phyloP scores from a whole-genome alignment of 208 protist species.

The Balamuthia mandrillaris region DNA sequence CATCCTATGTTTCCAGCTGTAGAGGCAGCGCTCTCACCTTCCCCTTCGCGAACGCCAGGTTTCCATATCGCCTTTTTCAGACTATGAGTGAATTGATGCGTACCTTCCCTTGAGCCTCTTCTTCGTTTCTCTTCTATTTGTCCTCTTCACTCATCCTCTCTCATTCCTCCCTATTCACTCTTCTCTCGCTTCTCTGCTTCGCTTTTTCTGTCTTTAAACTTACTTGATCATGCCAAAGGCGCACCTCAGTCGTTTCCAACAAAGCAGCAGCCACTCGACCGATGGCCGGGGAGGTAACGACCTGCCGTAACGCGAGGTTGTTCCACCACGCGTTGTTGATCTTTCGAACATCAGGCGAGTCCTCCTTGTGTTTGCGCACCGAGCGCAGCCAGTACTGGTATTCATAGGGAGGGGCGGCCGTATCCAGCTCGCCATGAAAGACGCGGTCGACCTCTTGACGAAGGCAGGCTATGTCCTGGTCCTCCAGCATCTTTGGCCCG shows the following conservation, averaged over 20 bases:
- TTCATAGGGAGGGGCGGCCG: neutral
- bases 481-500: neutral
- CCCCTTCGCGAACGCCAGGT: neutral
- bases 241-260: neutral
- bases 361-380: neutral
- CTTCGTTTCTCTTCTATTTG: too few species aligned
- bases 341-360: neutral
- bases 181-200: too few species aligned
- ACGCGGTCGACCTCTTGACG: neutral
- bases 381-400: neutral
- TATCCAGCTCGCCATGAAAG: neutral
- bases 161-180: too few species aligned
- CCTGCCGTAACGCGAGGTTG: neutral
- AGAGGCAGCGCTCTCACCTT: neutral
- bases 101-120: neutral
- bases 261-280: neutral
- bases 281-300: neutral
- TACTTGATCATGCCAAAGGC: slow-evolving; percentile 1
- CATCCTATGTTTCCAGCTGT: slow-evolving; percentile 6
- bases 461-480: neutral
- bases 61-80: neutral
- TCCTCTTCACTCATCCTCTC: too few species aligned
- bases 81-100: neutral
- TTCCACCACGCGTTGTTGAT: neutral
- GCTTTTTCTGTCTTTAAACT: neutral